Evolutionary conservation across 2,329 filamentous ascomycete genomes (phyloP), one percentile per base, ranked within the genome.

Genomic region (Dryadomyces sulphureus): DNA sequence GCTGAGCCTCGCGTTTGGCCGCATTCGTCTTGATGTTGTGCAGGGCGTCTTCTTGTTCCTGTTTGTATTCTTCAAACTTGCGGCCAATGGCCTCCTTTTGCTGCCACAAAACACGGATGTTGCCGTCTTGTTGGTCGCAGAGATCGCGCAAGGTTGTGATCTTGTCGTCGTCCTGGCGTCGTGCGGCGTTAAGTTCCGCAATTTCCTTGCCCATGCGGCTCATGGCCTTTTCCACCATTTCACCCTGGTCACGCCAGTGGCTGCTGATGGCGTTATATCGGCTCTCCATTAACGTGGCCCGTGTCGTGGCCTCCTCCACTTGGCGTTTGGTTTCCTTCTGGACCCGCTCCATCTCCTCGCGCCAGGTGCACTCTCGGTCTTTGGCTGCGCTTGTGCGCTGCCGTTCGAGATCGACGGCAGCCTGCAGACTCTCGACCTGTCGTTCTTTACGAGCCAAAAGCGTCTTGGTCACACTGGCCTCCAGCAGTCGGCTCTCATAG

Each of bases 361-460:
- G 77, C 78, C 70, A 84, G 51, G 53, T 72, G 55, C 60, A 71
- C 56, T 84, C 80, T 25, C 74, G 69, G 43, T 71, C 68, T 50
- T 74, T 68, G 5, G 81, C 79, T 19, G 70, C 69, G 20, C 68
- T 63, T 3, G 81, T 69, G 51, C 77, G 73, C 53, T 73, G 70
- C 57, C 74, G 73, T 62, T 88, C 83, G 2, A 69, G 60, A 36
- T 82, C 78, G 24, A 87, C 66, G 17, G 76, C 68, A 8, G 70
- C 67, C 54, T 79, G 78, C 49, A 87, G 60, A 39, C 79, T 75
- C 52, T 84, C 79, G 38, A 88, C 74, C 59, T 86, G 84, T 12
- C 84, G 73, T 56, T 88, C 83, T 56, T 84, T 84, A 48, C 83
- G 70, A 48, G 78, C 74, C 24, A 89, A 68, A 7, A 85, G 65